Conservation (phyloP, 768 basidiomycete genomes). For the Calocera viscosa region DNA sequence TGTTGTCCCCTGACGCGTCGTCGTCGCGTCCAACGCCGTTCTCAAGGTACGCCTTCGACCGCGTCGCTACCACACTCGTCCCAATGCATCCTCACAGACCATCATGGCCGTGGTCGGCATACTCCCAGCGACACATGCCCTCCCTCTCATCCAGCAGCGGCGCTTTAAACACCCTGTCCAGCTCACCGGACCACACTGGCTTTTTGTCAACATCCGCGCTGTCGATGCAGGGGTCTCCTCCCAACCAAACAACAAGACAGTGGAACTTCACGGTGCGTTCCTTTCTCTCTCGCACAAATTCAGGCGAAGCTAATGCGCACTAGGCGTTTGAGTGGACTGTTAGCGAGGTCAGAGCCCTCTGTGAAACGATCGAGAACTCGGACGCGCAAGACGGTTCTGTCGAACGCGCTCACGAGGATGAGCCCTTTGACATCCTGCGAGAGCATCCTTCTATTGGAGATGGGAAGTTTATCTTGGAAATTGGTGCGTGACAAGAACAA, state of each 20-base stretch:
- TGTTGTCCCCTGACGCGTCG: constrained; percentile 5
- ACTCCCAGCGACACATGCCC: constrained; percentile 27
- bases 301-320: not conserved
- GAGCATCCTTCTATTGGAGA: constrained; percentile 57
- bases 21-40: constrained; percentile 23
- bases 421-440: constrained; percentile 47
- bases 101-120: constrained; percentile 46
- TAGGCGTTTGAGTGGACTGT: constrained; percentile 68
- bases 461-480: constrained; percentile 58
- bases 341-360: constrained; percentile 43
- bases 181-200: constrained; percentile 13
- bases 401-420: constrained; percentile 24
- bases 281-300: not conserved
- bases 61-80: not conserved
- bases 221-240: constrained; percentile 30
- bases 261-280: constrained; percentile 50
- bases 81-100: constrained; percentile 25
- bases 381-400: constrained; percentile 19
- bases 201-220: constrained; percentile 9
- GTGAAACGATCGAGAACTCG: constrained; percentile 43
- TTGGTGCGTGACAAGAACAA: constrained; percentile 32
- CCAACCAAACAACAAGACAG: constrained; percentile 33
- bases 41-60: constrained; percentile 18
- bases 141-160: constrained; percentile 26
- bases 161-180: constrained; percentile 15